phyloP scores from a whole-genome alignment of 495 filamentous ascomycete species.

The Aspergillus kassunensis region DNA sequence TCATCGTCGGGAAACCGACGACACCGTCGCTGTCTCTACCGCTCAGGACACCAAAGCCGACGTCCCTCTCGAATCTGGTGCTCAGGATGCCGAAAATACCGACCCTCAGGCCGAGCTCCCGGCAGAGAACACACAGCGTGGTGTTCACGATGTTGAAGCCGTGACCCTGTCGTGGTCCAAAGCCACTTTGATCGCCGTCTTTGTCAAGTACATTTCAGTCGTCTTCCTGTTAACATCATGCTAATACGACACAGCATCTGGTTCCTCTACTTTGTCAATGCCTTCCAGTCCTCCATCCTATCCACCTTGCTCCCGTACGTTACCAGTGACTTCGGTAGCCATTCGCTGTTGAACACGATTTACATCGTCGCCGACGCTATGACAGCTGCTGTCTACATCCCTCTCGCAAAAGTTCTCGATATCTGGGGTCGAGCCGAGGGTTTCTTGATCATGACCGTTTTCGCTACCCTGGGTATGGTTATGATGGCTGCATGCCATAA shows the following conservation, averaged over 20 bases:
- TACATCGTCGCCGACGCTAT: constrained; percentile 40
- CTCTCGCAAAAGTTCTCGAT: constrained; percentile 63
- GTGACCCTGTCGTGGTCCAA: constrained; percentile 24
- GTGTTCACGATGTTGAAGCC: constrained; percentile 13
- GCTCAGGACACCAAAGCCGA: background rate
- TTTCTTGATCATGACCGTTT: constrained; percentile 43
- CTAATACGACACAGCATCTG: constrained; percentile 17
- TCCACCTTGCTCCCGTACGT: constrained; percentile 27
- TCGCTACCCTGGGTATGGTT: constrained; percentile 38
- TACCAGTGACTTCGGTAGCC: constrained; percentile 27
- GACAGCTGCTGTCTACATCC: constrained; percentile 56
- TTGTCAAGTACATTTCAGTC: constrained; percentile 17
- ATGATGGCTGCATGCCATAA: constrained; percentile 48
- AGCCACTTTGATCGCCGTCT: constrained; percentile 20
- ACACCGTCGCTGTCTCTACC: background rate
- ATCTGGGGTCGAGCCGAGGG: constrained; percentile 55
- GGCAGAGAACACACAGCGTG: background rate
- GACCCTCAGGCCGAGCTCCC: background rate
- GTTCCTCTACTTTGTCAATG: constrained; percentile 24
- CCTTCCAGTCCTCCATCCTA: constrained; percentile 16
- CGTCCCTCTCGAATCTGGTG: background rate
- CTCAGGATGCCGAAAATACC: background rate
- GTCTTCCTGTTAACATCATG: background rate
- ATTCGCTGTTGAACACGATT: constrained; percentile 32
- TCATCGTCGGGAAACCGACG: background rate